Evolutionary conservation across 2,329 filamentous ascomycete species (phyloP).

Genomic region (Exophiala xenobiotica): DNA sequence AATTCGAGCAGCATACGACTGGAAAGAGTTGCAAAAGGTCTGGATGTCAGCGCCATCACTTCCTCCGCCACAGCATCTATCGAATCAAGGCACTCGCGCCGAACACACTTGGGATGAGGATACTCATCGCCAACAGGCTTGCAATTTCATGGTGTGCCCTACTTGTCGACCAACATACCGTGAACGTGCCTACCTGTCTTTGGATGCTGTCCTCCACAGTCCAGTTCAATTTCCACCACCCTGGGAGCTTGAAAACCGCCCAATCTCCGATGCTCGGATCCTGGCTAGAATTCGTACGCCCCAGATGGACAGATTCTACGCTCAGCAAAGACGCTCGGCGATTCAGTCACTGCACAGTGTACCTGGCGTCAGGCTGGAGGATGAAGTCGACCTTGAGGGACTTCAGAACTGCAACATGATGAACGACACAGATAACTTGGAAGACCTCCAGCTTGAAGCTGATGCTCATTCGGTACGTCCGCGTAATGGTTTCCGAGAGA

Average conservation of each 20-base stretch:
- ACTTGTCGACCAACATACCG: slow-evolving; percentile 51
- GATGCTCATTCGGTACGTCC: slow-evolving; percentile 14
- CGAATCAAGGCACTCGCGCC: background rate
- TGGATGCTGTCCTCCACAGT: slow-evolving; percentile 41
- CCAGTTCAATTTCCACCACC: slow-evolving; percentile 32
- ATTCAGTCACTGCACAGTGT: slow-evolving; percentile 7
- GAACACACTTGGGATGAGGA: background rate
- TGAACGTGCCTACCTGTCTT: slow-evolving; percentile 32
- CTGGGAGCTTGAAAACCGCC: slow-evolving; percentile 36
- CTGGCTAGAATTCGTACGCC: slow-evolving; percentile 27
- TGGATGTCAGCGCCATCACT: slow-evolving; percentile 22
- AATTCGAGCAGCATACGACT: slow-evolving; percentile 22
- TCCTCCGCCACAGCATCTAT: slow-evolving; percentile 6
- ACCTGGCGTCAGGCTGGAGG: background rate
- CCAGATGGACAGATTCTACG: slow-evolving; percentile 5
- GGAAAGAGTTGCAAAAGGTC: slow-evolving; percentile 24
- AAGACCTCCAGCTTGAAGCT: background rate
- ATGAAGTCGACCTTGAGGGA: background rate
- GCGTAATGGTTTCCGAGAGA: slow-evolving; percentile 24
- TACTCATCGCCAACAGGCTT: slow-evolving; percentile 31
- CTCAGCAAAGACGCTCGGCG: background rate
- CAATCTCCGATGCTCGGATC: slow-evolving; percentile 31
- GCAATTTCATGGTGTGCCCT: slow-evolving; percentile 49
- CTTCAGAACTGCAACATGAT: background rate
- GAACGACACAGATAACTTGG: background rate